Base-by-base conservation (phyloP, 2,329 filamentous ascomycete species). In the Nemania sp. region DNA sequence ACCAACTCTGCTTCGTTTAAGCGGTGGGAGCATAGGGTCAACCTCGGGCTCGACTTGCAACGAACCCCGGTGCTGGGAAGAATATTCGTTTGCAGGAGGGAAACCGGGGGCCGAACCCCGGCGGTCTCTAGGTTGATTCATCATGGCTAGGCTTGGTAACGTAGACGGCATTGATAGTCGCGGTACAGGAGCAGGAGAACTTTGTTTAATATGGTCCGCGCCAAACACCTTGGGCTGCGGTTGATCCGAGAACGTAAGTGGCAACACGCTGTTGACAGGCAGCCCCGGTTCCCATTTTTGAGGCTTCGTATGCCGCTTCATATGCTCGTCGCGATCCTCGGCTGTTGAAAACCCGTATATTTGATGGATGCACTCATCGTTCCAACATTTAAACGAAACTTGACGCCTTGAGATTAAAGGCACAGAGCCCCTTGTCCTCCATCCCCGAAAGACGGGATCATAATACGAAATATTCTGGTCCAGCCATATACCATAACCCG, bases 361-460 rank as follows among this genome's bases (percentile, higher is more conserved):
- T 76, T 88, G 89, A 75, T 87, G 83, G 66, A 86, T 77, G 72
- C 87, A 89, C 64, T 80, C 80, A 60, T 88, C 84, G 69, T 88
- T 80, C 77, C 80, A 84, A 76, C 87, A 89, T 75, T 87, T 88
- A 76, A 84, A 84, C 11, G 84, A 84, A 57, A 78, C 77, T 47
- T 80, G 78, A 41, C 73, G 76, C 57, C 79, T 78, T 49, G 77
- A 76, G 49, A 76, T 77, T n/a, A 78, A 70, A n/a, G 79, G 77
- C 56, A 80, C 70, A 45, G 78, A 79, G 45, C 79, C 78, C 62
- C 80, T 79, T 64, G 80, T 73, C 66, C 78, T 79, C 78, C 80
- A 81, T 53, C 78, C 78, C 26, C 81, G 82, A 70, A 83, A 79
- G 55, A 84, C 77, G 18, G 84, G 83, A 70, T 88, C 86, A 75